Conservation (phyloP, 1,284 basidiomycete species). For the Chalciporus sp. region DNA sequence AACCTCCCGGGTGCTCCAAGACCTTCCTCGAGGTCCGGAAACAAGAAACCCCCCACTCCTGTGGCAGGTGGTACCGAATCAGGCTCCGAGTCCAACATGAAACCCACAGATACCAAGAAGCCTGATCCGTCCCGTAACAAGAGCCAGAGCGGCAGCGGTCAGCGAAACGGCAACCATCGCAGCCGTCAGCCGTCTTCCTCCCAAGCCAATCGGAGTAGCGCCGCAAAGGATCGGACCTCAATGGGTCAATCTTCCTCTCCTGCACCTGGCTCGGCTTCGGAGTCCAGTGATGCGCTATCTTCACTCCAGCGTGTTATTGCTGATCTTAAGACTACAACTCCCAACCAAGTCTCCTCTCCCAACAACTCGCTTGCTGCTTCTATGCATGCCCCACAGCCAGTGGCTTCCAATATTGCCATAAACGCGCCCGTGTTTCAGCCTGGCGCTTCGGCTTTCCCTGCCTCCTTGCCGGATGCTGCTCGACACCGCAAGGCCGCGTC, state of each 20-base stretch:
- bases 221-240: conserved; percentile 46
- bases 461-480: conserved; percentile 50
- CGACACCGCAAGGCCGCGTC: conserved; percentile 82
- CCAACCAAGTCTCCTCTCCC: conserved; percentile 43
- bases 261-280: conserved; percentile 40
- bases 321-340: conserved; percentile 75
- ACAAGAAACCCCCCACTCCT: conserved; percentile 51
- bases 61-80: conserved; percentile 54
- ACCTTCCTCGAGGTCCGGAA: conserved; percentile 64
- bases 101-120: conserved; percentile 56
- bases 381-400: conserved; percentile 46
- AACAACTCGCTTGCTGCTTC: conserved; percentile 46
- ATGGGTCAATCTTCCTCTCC: conserved; percentile 52
- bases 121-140: conserved; percentile 57
- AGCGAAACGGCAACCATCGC: conserved; percentile 49
- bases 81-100: conserved; percentile 67
- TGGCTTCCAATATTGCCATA: conserved; percentile 53
- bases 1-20: conserved; percentile 48
- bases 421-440: conserved; percentile 76
- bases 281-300: conserved; percentile 73
- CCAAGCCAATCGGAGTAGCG: conserved; percentile 50
- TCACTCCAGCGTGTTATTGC: conserved; percentile 82
- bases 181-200: conserved; percentile 58
- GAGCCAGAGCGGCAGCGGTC: conserved; percentile 50
- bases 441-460: conserved; percentile 57